Base-by-base conservation (phyloP, 2,329 filamentous ascomycete species). In the Claviceps digitariae region DNA sequence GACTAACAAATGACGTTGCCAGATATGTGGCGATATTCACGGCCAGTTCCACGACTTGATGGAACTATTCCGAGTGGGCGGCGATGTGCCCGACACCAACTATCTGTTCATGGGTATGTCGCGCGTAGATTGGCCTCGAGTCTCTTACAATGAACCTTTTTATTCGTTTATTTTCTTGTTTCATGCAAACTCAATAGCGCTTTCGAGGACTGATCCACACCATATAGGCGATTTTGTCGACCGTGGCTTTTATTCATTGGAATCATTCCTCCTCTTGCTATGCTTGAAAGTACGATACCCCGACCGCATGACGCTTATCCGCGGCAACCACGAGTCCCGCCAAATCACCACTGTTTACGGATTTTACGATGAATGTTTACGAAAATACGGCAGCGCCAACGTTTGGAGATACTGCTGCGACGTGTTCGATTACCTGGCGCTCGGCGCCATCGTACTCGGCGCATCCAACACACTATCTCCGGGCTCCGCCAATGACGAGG, bases 361-460 rank as follows among this genome's bases (percentile, higher is more conserved):
- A 57, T 97, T 97, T 73, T 97, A 97, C 73, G 91, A 97, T 65
- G 91, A 97, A 72, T 97, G 91, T 64, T 76, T 96, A 58, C 79
- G 91, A 52, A 97, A 97, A 71, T 97, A 97, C 64, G 91, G 91
- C 56, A 95, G 86, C 65, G 90, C 91, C 40, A 97, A 96, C 62
- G 91, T 97, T 1, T 97, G 91, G 91, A 80, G 88, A 52, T 91
- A 96, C 66, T 98, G 90, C 73, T 96, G 90, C 71, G 93, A 98
- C 63, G 87, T 97, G 4, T 98, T 98, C 66, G 91, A 98, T 71
- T 97, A 96, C 68, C 82, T 98, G 23, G 89, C 90, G 5, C 80
- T 96, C 5, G 90, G 88, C 51, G 90, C 90, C 48, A 83, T 95
- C 58, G 87, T 93, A 7, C 80, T 95, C n/a, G 93, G 93, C 59